Conservation (phyloP, 2,329 filamentous ascomycete genomes). For the Emericellopsis cladophorae region DNA sequence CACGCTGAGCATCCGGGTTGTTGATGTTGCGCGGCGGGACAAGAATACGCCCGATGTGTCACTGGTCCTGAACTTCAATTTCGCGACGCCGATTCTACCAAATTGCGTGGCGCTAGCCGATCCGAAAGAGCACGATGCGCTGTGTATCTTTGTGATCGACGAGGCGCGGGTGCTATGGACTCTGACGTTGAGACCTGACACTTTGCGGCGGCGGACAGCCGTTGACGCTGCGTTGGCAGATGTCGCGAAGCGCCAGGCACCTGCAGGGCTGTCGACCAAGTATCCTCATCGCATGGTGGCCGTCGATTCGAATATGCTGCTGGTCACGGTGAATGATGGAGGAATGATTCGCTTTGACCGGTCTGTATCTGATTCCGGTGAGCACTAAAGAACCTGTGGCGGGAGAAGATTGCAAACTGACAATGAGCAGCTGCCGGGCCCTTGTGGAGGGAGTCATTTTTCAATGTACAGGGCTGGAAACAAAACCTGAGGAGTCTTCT, state of each 20-base stretch:
- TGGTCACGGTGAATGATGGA: slow-evolving; percentile 73
- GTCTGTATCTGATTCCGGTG: slow-evolving; percentile 33
- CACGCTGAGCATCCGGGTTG: slow-evolving; percentile 68
- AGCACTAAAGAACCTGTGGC: slow-evolving; percentile 8
- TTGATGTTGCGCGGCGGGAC: slow-evolving; percentile 64
- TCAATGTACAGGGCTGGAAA: slow-evolving; percentile 61
- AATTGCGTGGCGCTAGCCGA: slow-evolving; percentile 78
- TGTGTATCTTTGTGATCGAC: slow-evolving; percentile 72
- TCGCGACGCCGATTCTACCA: slow-evolving; percentile 59
- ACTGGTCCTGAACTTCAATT: slow-evolving; percentile 65
- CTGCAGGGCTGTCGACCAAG: slow-evolving; percentile 65
- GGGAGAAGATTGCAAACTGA: background rate
- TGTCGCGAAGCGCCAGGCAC: slow-evolving; percentile 61
- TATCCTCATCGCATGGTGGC: slow-evolving; percentile 72
- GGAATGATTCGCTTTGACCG: slow-evolving; percentile 60
- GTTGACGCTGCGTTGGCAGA: slow-evolving; percentile 64
- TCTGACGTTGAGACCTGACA: slow-evolving; percentile 69
- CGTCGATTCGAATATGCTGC: slow-evolving; percentile 57
- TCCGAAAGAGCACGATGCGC: slow-evolving; percentile 59
- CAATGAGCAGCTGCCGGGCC: slow-evolving; percentile 8
- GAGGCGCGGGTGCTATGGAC: slow-evolving; percentile 71
- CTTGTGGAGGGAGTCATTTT: slow-evolving; percentile 58
- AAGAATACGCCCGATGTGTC: slow-evolving; percentile 52
- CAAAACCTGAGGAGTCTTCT: slow-evolving; percentile 54
- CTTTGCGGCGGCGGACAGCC: slow-evolving; percentile 58